Evolutionary conservation across 345 rosid genomes (phyloP).

Genomic region (Eucalyptus marginata): DNA sequence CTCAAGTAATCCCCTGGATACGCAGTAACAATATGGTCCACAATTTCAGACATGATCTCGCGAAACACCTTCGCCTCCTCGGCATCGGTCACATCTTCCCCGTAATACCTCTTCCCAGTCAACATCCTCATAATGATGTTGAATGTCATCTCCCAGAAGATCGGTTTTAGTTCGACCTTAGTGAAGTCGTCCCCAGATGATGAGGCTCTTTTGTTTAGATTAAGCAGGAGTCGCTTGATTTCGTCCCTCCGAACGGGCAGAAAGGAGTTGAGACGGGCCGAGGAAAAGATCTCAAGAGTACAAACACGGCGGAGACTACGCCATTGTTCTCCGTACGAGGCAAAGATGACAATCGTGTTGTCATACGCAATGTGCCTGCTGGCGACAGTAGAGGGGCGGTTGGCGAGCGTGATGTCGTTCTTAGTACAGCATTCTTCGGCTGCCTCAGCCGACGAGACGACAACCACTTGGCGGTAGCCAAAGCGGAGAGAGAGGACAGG

Average conservation of each 20-base stretch:
- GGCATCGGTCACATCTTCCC: slow-evolving; percentile 1
- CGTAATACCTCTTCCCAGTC: slow-evolving; percentile 1
- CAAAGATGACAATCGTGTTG: slow-evolving; percentile 5
- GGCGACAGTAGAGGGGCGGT: background rate
- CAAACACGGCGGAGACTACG: slow-evolving; percentile 32
- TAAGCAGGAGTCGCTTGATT: background rate
- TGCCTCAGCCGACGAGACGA: background rate
- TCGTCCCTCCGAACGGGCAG: slow-evolving; percentile 14
- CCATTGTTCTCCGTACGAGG: slow-evolving; percentile 38
- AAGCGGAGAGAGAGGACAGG: slow-evolving; percentile 7
- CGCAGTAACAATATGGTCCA: slow-evolving; percentile 2
- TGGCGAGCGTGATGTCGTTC: slow-evolving; percentile 12
- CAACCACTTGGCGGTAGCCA: background rate
- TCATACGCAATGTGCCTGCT: slow-evolving; percentile 6
- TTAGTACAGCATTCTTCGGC: slow-evolving; percentile 11
- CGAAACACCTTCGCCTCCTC: slow-evolving; percentile 13
- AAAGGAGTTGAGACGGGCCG: slow-evolving; percentile 4
- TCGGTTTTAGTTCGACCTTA: background rate
- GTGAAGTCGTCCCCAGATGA: background rate
- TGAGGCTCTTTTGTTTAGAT: background rate
- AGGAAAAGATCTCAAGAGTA: slow-evolving; percentile 26
- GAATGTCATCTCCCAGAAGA: slow-evolving; percentile 1
- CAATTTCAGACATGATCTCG: background rate
- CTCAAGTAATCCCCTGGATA: slow-evolving; percentile 25
- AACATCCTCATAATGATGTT: background rate